A percentile compares a stretch with the other conserved stretches of the same genome.
Conservation (phyloP, 441 rosid species). For the Metrosideros polymorpha region DNA sequence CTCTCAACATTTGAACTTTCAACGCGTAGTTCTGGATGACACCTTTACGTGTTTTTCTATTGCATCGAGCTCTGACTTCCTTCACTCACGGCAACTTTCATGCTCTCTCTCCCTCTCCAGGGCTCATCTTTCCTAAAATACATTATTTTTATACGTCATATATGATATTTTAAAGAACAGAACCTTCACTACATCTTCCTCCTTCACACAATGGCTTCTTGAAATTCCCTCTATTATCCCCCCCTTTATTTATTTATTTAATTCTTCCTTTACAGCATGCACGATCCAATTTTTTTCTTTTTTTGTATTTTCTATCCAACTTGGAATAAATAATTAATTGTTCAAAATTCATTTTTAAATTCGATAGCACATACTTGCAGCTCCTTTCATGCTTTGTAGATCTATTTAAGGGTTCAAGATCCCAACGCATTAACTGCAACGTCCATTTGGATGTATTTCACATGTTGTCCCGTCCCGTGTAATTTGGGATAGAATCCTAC, state of each 20-base stretch:
- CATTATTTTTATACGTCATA: not conserved
- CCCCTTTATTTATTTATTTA: not conserved
- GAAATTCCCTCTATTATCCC: not conserved
- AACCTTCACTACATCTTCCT: slow-evolving; percentile 20
- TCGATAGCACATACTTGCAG: not conserved
- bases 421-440: not conserved
- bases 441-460: slow-evolving; percentile 15
- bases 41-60: not conserved
- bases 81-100: slow-evolving; percentile 24
- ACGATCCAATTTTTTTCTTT: not conserved
- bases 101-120: slow-evolving; percentile 4
- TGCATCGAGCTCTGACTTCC: slow-evolving; percentile 30
- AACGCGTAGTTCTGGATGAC: not conserved
- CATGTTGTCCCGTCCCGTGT: slow-evolving; percentile 18
- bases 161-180: slow-evolving; percentile 4
- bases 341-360: not conserved
- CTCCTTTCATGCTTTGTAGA: not conserved
- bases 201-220: not conserved
- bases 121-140: not conserved
- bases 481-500: not conserved
- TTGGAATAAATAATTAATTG: not conserved
- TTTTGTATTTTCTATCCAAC: not conserved
- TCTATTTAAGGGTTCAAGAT: not conserved
- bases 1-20: not conserved
- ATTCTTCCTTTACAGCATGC: not conserved